These are phyloP conservation scores for Salix udensis DNA, from an alignment of 345 rosid genomes.

Conservation along the genomic window DNA sequence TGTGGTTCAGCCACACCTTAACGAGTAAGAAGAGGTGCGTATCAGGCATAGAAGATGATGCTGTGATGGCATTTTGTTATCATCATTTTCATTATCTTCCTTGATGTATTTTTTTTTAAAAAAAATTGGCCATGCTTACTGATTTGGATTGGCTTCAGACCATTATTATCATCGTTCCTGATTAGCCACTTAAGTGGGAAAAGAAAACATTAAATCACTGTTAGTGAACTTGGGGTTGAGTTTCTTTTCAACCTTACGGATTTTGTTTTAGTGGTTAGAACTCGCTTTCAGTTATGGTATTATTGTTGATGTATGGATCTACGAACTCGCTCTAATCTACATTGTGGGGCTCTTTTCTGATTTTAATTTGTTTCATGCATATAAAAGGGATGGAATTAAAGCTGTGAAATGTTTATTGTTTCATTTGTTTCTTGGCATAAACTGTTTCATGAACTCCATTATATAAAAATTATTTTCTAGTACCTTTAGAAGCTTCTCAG, in stretches of 20 bases:
- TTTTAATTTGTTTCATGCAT: no score
- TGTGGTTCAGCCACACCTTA: background rate
- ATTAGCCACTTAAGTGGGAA: background rate
- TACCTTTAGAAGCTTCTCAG: background rate
- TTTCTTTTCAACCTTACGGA: no score
- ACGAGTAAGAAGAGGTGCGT: background rate
- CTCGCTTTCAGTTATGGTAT: no score
- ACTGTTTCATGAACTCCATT: background rate
- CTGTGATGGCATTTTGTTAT: background rate
- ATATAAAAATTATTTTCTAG: background rate
- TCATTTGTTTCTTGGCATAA: background rate
- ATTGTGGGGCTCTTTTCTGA: no score
- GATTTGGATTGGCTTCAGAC: background rate
- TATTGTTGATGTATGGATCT: no score
- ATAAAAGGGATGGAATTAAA: no score
- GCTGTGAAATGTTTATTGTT: background rate
- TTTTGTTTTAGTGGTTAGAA: no score
- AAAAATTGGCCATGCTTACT: background rate
- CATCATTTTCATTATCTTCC: background rate
- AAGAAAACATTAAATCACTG: no score
- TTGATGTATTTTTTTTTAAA: background rate
- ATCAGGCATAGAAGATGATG: background rate
- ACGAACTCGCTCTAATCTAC: no score
- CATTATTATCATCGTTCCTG: background rate
- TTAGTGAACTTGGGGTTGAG: no score